Conservation (phyloP, 345 rosid genomes). For the Populus euphratica region DNA sequence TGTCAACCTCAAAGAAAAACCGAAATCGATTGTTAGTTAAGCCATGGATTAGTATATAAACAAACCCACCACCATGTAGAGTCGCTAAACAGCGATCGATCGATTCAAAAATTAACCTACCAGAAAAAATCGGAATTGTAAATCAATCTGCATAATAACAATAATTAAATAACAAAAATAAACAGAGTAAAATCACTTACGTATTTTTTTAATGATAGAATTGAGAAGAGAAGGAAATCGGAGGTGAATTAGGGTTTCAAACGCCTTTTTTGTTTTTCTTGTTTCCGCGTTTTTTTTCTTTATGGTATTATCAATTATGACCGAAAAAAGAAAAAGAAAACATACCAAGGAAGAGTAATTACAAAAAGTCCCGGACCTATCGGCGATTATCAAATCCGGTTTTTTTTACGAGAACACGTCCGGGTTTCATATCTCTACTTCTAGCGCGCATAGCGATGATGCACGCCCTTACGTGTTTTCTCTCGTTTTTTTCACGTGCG, state of each 20-base stretch:
- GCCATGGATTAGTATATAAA: constrained; percentile 19
- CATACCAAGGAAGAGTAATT: background rate
- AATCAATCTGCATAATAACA: background rate
- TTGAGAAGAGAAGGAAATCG: background rate
- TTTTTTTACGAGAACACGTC: constrained; percentile 48
- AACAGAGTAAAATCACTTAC: constrained; percentile 2
- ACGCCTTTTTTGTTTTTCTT: background rate
- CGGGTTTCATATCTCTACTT: constrained; percentile 59
- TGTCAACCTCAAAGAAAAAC: constrained; percentile 16
- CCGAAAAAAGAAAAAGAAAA: constrained; percentile 13
- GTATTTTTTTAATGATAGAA: background rate
- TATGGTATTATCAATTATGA: constrained; percentile 18
- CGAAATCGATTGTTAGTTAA: constrained; percentile 1
- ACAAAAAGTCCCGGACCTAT: constrained; percentile 58
- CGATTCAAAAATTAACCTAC: constrained; percentile 23
- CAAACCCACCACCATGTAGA: constrained; percentile 23
- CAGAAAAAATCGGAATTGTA: constrained; percentile 15
- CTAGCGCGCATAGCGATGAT: constrained; percentile 23
- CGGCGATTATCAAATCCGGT: constrained; percentile 69
- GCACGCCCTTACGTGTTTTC: constrained; percentile 21
- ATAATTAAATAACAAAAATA: constrained; percentile 9
- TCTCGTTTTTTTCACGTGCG: background rate
- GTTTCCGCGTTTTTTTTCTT: background rate
- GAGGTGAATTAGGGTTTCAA: background rate
- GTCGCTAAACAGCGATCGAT: constrained; percentile 38